Base-by-base conservation (phyloP, 495 filamentous ascomycete species). In the Baudoinia panamericana region DNA sequence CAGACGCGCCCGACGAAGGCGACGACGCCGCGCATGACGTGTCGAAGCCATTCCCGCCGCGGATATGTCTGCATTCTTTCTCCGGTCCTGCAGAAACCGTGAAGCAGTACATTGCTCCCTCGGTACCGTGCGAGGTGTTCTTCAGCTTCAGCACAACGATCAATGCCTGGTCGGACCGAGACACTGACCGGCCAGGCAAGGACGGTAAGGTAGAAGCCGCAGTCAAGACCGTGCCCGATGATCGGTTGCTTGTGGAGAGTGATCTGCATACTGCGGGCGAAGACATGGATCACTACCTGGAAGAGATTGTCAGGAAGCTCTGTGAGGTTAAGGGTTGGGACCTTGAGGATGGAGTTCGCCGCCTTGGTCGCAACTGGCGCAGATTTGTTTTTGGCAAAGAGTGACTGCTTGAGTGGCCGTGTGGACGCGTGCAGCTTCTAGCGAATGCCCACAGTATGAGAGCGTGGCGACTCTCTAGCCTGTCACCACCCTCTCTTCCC, bases 11-110 rank as follows among this genome's bases (percentile, higher is more conserved):
- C 16, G 28, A 39, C 17, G 29, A 26, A 3, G 20, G 26, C 7
- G 9, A 5, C 11, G 18, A 44, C 4, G 8, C 23, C 10, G 11
- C 24, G n/a, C n/a, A n/a, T n/a, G n/a, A n/a, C n/a, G 24, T 4
- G 9, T 63, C 67, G 28, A 65, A 69, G 30, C 80, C 80, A 0
- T 97, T 81, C 54, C 90, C 90, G 7, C 86, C 88, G 1, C 72
- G 87, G 23, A 78, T 96, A 51, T 97, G 90, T 54, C 69, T 97
- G 51, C 90, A 97, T 60, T 94, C 86, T 0, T 97, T 83, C 56
- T 86, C 82, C 23, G 92, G 86, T 0, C 71, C 81, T n/a, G 60
- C 71, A 16, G 77, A 90, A 27, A 69, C 73, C 19, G 53, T 93
- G 21, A 80, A 70, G 32, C 84, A 88, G 56, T 95, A 92, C 46